These are phyloP conservation scores for Suhomyces sp. DNA, from an alignment of 805 yeast species.

Conservation along the genomic window DNA sequence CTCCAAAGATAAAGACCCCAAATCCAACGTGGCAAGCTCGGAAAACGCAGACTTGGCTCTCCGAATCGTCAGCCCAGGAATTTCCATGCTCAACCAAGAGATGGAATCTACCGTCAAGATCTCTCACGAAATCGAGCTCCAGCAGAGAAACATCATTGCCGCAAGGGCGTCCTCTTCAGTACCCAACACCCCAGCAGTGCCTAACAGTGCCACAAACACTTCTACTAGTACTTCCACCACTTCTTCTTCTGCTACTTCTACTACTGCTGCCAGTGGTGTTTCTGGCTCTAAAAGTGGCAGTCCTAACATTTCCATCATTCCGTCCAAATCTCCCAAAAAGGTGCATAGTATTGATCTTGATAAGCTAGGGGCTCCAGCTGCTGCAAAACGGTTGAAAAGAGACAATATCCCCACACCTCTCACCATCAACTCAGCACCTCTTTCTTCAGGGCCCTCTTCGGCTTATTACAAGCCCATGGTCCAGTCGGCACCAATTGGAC, in stretches of 20 bases:
- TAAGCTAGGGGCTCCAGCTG: slow-evolving; percentile 13
- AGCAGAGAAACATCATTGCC: slow-evolving; percentile 31
- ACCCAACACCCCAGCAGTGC: slow-evolving; percentile 1
- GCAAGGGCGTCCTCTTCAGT: slow-evolving; percentile 15
- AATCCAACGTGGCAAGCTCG: background rate
- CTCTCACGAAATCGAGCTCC: slow-evolving; percentile 32
- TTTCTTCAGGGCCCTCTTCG: slow-evolving; percentile 1
- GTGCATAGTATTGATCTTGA: slow-evolving; percentile 9
- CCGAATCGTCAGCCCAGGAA: slow-evolving; percentile 34
- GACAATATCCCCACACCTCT: slow-evolving; percentile 33
- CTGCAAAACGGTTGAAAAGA: slow-evolving; percentile 29
- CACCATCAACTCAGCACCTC: slow-evolving; percentile 10
- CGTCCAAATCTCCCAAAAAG: background rate
- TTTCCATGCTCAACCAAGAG: slow-evolving; percentile 28
- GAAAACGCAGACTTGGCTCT: slow-evolving; percentile 26
- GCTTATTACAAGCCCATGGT: slow-evolving; percentile 17
- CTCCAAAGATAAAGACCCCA: slow-evolving; percentile 7
- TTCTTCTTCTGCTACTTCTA: background rate
- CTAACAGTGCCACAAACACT: background rate
- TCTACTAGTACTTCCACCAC: background rate
- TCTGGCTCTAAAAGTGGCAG: too few species aligned
- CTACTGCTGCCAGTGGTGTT: too few species aligned
- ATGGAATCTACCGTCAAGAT: slow-evolving; percentile 31
- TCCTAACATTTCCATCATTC: background rate
- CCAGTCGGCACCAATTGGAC: slow-evolving; percentile 34